Base-by-base conservation (phyloP, 768 basidiomycete genomes). In the Leccinum obscurum region DNA sequence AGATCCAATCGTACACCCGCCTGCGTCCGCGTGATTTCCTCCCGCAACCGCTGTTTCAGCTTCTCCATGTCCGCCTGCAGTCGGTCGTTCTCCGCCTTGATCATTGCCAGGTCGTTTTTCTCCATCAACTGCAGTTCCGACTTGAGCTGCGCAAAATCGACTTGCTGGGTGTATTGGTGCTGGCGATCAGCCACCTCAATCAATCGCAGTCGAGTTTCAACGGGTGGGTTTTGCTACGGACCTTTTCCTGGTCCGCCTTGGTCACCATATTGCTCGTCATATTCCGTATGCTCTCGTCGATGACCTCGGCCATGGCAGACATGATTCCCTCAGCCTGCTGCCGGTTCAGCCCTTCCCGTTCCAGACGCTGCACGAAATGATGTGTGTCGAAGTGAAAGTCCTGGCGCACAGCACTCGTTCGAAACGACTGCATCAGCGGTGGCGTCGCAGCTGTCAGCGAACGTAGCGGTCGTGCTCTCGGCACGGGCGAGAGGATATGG, bases 181-280 rank as follows among this genome's bases (percentile, higher is more conserved):
- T 94, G 9, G 62, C 49, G 59, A 32, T 32, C 14, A 34, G 20
- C 26, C 51, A 41, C 7, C 39, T 50, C 22, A 2, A 54, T 69
- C 61, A 69, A 35, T 46, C 22, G 6, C 48, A 11, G n/a, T 17
- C 52, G 6, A 10, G 51, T 37, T 44, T 20, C 26, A 22, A 20
- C 28, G 8, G 10, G 30, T 22, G 15, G 39, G 6, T 0, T n/a
- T 49, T 41, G 46, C 15, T 15, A 71, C 81, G 39, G 55, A 90
- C 95, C 86, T 98, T 98, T 76, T 98, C 96, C 72, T 97, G 94
- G 65, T 97, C 93, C 0, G 93, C 88, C 74, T 93, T 94, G 6
- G 92, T 94, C 61, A 98, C 96, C 88, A 98, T 91, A 67, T 93
- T 94, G 66, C 86, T 88, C 41, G 93, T 92, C 93, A 99, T 95